Percentiles rank a stretch among this genome's conserved stretches.
Conservation (phyloP, 1,284 basidiomycete species). For the Cerrena zonata region DNA sequence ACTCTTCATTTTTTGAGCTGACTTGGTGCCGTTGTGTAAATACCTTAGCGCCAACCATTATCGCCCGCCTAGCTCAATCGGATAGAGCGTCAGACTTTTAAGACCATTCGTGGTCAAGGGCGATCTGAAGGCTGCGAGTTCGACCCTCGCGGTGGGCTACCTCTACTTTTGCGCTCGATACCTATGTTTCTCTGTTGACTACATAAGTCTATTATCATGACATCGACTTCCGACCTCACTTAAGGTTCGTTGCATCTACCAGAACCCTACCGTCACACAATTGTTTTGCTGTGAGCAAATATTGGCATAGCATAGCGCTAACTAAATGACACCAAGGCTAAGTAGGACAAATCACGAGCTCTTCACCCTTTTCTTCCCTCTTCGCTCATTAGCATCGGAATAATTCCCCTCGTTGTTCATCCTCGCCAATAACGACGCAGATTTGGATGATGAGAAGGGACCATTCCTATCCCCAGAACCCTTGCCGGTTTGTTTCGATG, state of each 20-base stretch:
- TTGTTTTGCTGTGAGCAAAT: not conserved
- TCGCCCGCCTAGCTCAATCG: slow-evolving; percentile 12
- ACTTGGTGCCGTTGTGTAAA: no score
- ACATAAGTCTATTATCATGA: not conserved
- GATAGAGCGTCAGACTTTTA: slow-evolving; percentile 13
- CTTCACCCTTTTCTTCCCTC: slow-evolving; percentile 18
- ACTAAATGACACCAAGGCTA: not conserved
- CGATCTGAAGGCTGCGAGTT: not conserved
- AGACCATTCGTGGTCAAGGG: not conserved
- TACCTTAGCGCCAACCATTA: no score
- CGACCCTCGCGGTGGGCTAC: not conserved
- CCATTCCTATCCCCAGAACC: not conserved
- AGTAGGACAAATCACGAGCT: not conserved
- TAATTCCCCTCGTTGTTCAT: slow-evolving; percentile 25
- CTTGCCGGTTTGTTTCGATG: slow-evolving; percentile 17
- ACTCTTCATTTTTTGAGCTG: no score
- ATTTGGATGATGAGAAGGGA: slow-evolving; percentile 16
- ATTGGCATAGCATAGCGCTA: not conserved
- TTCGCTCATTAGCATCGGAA: slow-evolving; percentile 10
- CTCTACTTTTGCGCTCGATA: not conserved
- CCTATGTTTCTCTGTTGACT: not conserved
- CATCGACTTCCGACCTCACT: not conserved
- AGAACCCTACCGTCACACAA: not conserved
- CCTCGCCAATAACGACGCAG: slow-evolving; percentile 42
- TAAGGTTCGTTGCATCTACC: not conserved